Evolutionary conservation across 1,284 basidiomycete species (phyloP), one percentile per base, ranked within the genome.

Genomic region (Heliocybe sulcata): DNA sequence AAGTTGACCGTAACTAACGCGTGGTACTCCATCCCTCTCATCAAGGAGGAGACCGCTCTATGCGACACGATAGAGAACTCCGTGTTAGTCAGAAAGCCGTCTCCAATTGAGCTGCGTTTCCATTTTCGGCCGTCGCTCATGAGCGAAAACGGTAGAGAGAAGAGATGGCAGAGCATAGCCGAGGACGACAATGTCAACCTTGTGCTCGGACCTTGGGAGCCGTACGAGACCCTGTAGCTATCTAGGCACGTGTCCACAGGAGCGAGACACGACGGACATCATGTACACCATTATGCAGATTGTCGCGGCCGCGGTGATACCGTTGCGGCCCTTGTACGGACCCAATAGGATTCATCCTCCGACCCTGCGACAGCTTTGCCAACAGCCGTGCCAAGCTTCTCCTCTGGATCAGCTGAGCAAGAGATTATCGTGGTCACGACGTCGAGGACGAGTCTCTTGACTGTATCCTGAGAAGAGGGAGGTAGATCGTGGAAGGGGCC

Each of bases 401-500:
- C 45, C 3, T 29, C 25, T 52, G 10, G 25, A 35, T 55, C 33
- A 3, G 60, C 59, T 35, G 33, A 42, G 19, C 12, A 57, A 54
- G 60, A 61, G 54, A 57, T 56, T 10, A 75, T 59, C 9, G 64
- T 67, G 8, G 65, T 68, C 12, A 68, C 77, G 26, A 82, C 65
- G 57, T 85, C 78, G 54, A 87, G 63, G 2, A 72, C 77, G 4
- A 85, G 68, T 33, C 67, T 49, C n/a, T 22, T 49, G 16, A 26
- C 23, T 4, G 20, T 64, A 53, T 76, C 73, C 20, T 75, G 45
- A 29, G 63, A 58, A 26, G 64, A 54, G 4, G 56, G 35, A 8
- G 80, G 77, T 29, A 94, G 69, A 65, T 82, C 89, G 50, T 72
- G 67, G 69, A 82, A 95, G 11, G 93, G 92, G 0, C 93, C 93